A percentile compares a stretch with the other conserved stretches of the same genome.
phyloP scores from a whole-genome alignment of 2,329 filamentous ascomycete genomes.

The Alternaria conjuncta region DNA sequence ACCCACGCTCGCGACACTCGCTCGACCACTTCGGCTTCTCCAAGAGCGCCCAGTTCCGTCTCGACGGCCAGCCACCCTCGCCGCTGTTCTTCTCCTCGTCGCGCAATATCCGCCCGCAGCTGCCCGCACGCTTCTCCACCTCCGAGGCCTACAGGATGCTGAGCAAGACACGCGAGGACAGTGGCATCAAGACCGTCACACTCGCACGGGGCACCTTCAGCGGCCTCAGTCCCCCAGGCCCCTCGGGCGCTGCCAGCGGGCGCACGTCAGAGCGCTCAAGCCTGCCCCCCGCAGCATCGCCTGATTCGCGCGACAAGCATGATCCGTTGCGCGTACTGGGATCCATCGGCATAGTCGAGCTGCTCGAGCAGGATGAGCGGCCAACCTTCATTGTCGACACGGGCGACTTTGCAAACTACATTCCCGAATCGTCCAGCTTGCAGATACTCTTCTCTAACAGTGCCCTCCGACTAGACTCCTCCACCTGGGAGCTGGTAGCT shows the following conservation, averaged over 20 bases:
- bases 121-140: slow-evolving; percentile 63
- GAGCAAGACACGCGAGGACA: slow-evolving; percentile 59
- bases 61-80: slow-evolving; percentile 50
- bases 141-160: slow-evolving; percentile 63
- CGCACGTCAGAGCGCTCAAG: slow-evolving; percentile 62
- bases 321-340: slow-evolving; percentile 65
- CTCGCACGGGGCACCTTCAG: slow-evolving; percentile 56
- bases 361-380: slow-evolving; percentile 77
- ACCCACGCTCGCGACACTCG: slow-evolving; percentile 38
- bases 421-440: slow-evolving; percentile 56
- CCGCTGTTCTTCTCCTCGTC: slow-evolving; percentile 61
- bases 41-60: slow-evolving; percentile 20
- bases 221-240: slow-evolving; percentile 44
- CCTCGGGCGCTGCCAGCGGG: slow-evolving; percentile 60
- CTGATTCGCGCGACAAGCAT: slow-evolving; percentile 57
- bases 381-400: slow-evolving; percentile 79
- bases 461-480: slow-evolving; percentile 65
- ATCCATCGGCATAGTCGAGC: slow-evolving; percentile 71
- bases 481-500: slow-evolving; percentile 63
- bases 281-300: slow-evolving; percentile 57
- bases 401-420: slow-evolving; percentile 62
- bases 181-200: slow-evolving; percentile 59
- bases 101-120: slow-evolving; percentile 50
- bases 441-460: slow-evolving; percentile 72
- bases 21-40: slow-evolving; percentile 47